A percentile compares a stretch with the other conserved stretches of the same genome.
Conservation (phyloP, 108 stramenopile species). For the Nannochloropsis salina region DNA sequence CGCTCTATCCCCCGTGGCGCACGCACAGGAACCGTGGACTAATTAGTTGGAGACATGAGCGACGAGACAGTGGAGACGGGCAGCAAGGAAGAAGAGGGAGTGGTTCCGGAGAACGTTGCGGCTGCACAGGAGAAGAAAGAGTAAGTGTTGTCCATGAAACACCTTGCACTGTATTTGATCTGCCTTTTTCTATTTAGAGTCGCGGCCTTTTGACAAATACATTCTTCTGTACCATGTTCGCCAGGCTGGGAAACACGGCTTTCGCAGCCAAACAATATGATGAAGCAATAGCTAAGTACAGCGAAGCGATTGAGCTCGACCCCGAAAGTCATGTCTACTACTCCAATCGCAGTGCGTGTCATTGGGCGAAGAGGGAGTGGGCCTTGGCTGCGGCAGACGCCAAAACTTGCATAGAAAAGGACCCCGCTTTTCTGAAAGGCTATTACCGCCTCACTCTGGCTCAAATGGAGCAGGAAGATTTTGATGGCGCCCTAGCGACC, state of each 20-base stretch:
- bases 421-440: constrained; percentile 79
- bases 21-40: too few relatives aligned
- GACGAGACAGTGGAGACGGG: too few relatives aligned
- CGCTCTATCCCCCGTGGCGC: too few relatives aligned
- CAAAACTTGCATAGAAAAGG: constrained; percentile 75
- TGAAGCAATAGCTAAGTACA: constrained; percentile 11
- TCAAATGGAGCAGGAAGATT: constrained; percentile 67
- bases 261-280: constrained; percentile 15
- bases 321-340: constrained; percentile 18
- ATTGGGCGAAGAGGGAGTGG: constrained; percentile 70
- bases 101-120: not conserved
- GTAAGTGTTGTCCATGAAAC: not conserved
- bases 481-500: constrained; percentile 66
- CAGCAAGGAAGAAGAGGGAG: too few relatives aligned
- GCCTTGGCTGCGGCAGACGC: constrained; percentile 66
- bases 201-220: too few relatives aligned
- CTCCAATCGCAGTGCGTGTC: constrained; percentile 62
- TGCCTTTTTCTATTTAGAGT: too few relatives aligned
- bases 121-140: not conserved
- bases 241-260: constrained; percentile 3
- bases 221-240: too few relatives aligned
- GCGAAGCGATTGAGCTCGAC: constrained; percentile 5
- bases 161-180: not conserved
- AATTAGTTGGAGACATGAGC: too few relatives aligned
- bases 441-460: constrained; percentile 81